A percentile compares a stretch with the other conserved stretches of the same genome.
Conservation (phyloP, 768 basidiomycete genomes). For the Suillus brevipes region DNA sequence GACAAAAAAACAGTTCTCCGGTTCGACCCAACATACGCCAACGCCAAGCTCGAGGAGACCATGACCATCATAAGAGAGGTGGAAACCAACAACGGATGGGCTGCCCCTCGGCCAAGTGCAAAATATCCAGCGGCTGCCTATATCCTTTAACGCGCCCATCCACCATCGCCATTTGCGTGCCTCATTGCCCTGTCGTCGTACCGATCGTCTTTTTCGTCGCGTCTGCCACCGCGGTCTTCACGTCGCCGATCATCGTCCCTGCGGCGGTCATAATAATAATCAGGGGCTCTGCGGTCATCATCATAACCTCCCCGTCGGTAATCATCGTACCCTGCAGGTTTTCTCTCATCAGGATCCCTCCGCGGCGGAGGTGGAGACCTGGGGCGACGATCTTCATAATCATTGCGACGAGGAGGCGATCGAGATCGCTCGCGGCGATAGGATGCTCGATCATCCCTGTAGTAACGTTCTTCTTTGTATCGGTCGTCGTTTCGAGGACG, state of each 20-base stretch:
- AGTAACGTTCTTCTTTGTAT: conserved; percentile 58
- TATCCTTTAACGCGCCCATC: conserved; percentile 69
- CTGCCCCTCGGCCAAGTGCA: conserved; percentile 28
- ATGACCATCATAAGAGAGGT: conserved; percentile 53
- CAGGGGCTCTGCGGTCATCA: conserved; percentile 83
- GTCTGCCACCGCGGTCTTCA: conserved; percentile 70
- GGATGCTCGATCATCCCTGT: conserved; percentile 45
- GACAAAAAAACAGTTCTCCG: conserved; percentile 39
- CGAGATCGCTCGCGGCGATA: conserved; percentile 80
- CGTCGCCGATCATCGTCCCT: conserved; percentile 69
- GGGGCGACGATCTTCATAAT: conserved; percentile 75
- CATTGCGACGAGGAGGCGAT: conserved; percentile 74
- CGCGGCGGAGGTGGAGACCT: conserved; percentile 74
- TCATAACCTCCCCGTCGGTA: conserved; percentile 75
- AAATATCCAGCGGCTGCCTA: conserved; percentile 35
- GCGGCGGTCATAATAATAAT: conserved; percentile 85
- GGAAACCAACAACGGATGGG: conserved; percentile 38
- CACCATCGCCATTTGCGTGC: conserved; percentile 75
- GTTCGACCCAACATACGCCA: conserved; percentile 38
- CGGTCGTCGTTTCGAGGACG: conserved; percentile 51
- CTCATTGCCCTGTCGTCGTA: conserved; percentile 75
- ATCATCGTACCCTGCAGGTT: conserved; percentile 93
- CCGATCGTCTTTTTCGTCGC: conserved; percentile 83
- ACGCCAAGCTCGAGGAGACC: conserved; percentile 39
- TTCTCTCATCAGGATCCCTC: conserved; percentile 83